Evolutionary conservation across 345 rosid species (phyloP).

Genomic region (Lepidium didymum): DNA sequence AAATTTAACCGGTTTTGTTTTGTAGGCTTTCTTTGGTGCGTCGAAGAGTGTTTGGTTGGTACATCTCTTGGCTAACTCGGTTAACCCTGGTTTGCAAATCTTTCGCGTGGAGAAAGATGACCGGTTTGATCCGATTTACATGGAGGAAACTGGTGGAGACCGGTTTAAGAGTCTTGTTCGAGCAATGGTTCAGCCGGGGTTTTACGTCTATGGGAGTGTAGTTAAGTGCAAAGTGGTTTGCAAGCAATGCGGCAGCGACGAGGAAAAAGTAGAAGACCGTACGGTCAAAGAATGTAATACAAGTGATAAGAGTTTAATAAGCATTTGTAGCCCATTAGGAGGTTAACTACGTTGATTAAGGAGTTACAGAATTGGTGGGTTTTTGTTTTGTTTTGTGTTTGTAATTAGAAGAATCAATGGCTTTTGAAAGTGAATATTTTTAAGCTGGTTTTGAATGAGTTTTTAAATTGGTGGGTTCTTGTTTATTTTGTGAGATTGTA

Average conservation of each 20-base stretch:
- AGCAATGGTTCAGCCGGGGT: conserved; percentile 88
- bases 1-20: neutral
- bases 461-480: conserved; percentile 10
- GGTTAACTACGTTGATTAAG: conserved; percentile 8
- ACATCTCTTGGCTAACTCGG: conserved; percentile 86
- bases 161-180: conserved; percentile 53
- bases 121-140: conserved; percentile 62
- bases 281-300: conserved; percentile 23
- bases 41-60: conserved; percentile 85
- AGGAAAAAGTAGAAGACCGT: conserved; percentile 14
- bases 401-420: conserved; percentile 14
- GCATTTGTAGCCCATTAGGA: conserved; percentile 29
- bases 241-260: conserved; percentile 42
- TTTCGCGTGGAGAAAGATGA: conserved; percentile 63
- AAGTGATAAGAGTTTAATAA: conserved; percentile 20
- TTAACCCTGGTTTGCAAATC: conserved; percentile 71
- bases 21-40: conserved; percentile 78
- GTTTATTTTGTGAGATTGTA: conserved; percentile 13
- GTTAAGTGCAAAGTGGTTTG: conserved; percentile 90
- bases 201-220: conserved; percentile 69
- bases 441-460: too few relatives aligned
- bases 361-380: conserved; percentile 9
- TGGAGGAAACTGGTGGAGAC: conserved; percentile 77
- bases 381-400: neutral
- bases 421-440: conserved; percentile 20